A percentile compares a stretch with the other conserved stretches of the same genome.
phyloP scores from a whole-genome alignment of 2,329 filamentous ascomycete genomes.

The Pseudonectria buxi region DNA sequence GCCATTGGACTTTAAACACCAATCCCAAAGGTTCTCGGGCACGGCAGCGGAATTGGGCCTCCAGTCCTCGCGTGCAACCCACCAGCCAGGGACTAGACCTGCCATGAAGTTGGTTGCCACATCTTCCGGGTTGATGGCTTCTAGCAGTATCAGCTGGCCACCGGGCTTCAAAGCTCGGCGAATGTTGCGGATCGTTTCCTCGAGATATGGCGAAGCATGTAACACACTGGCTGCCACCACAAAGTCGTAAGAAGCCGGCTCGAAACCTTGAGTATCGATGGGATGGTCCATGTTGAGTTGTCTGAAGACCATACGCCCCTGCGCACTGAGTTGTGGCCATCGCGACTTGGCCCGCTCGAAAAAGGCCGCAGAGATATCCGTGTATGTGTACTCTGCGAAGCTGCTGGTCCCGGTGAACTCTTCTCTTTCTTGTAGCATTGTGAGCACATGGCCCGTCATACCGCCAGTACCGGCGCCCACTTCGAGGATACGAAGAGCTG shows the following conservation, averaged over 20 bases:
- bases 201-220: constrained; percentile 23
- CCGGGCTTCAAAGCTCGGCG: constrained; percentile 19
- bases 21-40: constrained; percentile 4
- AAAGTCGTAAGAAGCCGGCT: constrained; percentile 12
- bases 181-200: constrained; percentile 14
- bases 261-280: constrained; percentile 10
- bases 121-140: constrained; percentile 13
- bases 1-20: constrained; percentile 2
- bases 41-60: not conserved
- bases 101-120: constrained; percentile 14
- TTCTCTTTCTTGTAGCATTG: constrained; percentile 14
- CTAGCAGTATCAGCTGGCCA: constrained; percentile 22
- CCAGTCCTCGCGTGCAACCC: constrained; percentile 22
- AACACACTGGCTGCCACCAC: constrained; percentile 23
- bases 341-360: constrained; percentile 20
- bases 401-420: constrained; percentile 9
- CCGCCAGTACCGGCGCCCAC: constrained; percentile 34
- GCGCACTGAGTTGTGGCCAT: not conserved
- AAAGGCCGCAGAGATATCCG: constrained; percentile 32
- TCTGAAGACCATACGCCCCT: constrained; percentile 16
- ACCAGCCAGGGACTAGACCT: constrained; percentile 29
- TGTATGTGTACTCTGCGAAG: constrained; percentile 31
- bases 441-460: constrained; percentile 24
- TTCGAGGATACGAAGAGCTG: constrained; percentile 31
- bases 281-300: constrained; percentile 16